phyloP scores from a whole-genome alignment of 441 rosid species.

The Melastoma candidum region DNA sequence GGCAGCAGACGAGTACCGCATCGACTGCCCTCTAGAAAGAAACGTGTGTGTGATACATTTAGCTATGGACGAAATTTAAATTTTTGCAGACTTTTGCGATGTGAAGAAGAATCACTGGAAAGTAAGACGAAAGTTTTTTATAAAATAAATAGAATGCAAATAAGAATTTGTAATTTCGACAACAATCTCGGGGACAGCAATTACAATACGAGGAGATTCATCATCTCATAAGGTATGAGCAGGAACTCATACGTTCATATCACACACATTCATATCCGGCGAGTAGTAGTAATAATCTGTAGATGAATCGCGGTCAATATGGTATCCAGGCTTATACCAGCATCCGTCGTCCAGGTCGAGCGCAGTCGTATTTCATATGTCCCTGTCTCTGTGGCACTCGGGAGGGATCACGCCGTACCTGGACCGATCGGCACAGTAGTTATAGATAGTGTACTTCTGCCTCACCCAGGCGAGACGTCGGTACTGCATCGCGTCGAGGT shows the following conservation, averaged over 20 bases:
- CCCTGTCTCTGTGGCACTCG: slow-evolving; percentile 64
- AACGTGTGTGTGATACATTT: too few species aligned
- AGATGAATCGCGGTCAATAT: slow-evolving; percentile 1
- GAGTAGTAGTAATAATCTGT: background rate
- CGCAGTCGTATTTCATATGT: slow-evolving; percentile 17
- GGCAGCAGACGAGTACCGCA: slow-evolving; percentile 14
- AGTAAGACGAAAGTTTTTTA: too few species aligned
- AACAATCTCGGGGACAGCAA: slow-evolving; percentile 3
- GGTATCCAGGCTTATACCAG: background rate
- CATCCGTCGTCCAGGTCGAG: too few species aligned
- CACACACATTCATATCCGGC: background rate
- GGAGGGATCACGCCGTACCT: slow-evolving; percentile 40
- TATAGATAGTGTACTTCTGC: slow-evolving; percentile 50
- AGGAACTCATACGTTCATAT: background rate
- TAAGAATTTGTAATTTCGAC: background rate
- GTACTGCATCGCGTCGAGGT: slow-evolving; percentile 55
- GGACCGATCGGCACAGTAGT: slow-evolving; percentile 54
- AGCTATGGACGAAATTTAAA: too few species aligned
- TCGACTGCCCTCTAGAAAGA: slow-evolving; percentile 9
- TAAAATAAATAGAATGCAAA: too few species aligned
- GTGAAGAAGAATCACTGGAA: too few species aligned
- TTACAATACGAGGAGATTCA: background rate
- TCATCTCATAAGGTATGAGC: slow-evolving; percentile 4
- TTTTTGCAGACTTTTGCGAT: too few species aligned
- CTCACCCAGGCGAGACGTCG: slow-evolving; percentile 58